Evolutionary conservation across 2,329 filamentous ascomycete genomes (phyloP), one percentile per base, ranked within the genome.

Genomic region (Talaromyces rugulosus): DNA sequence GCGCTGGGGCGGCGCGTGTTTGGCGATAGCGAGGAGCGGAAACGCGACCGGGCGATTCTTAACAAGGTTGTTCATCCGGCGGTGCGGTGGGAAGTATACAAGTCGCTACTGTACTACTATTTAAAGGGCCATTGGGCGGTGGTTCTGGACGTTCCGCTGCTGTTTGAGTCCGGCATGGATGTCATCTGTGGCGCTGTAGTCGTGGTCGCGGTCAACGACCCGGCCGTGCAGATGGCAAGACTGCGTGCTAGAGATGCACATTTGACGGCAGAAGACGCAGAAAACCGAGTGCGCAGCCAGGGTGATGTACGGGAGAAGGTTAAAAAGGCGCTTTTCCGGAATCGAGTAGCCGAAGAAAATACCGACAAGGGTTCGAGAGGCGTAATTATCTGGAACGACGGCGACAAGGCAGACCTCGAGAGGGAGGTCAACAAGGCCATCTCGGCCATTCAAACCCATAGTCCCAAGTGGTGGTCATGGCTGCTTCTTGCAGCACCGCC

Each of bases 11-110:
- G 87, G 53, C 83, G 92, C 61, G 91, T 99, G 1, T 99, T 99
- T 74, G 95, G 95, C 36, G 83, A 89, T 66, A 87, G 83, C 55
- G 85, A 89, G 31, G 89, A 92, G 67, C 82, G 84, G 61, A 84
- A 84, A 69, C 83, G 81, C 65, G 92, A 96, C 74, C 83, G 94
- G 30, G 86, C 83, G 58, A 87, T 90, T 33, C 82, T 99, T 14
- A 98, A 98, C 74, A 81, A 85, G 56, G 98, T 99, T 67, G 91
- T 98, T 57, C 95, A 99, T 74, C 95, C 95, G 0, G 92, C 91
- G 0, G 93, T 99, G 50, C 84, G 93, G 47, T 83, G 80, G 71
- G 92, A 90, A 74, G 94, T 97, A 83, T 91, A 92, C 75, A 86
- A 83, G 69, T 81, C 84, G 55, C 84, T 98, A 61, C 71, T 92